These are phyloP conservation scores for Dothideomycetidae sp. DNA, from an alignment of 2,329 filamentous ascomycete species.

Conservation along the genomic window DNA sequence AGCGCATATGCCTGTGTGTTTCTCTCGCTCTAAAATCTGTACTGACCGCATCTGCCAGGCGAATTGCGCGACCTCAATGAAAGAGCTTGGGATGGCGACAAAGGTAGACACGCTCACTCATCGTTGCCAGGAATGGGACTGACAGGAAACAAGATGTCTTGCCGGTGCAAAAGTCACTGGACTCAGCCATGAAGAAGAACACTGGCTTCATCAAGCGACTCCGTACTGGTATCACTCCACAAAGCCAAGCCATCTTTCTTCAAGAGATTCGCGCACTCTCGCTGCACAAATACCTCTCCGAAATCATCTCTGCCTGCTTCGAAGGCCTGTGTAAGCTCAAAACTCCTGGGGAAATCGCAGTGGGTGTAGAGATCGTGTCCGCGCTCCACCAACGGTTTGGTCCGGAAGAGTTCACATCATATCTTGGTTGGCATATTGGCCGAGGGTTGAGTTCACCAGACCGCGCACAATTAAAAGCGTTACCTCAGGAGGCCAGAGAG, in stretches of 20 bases:
- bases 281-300: constrained; percentile 89
- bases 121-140: constrained; percentile 8
- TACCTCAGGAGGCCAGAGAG: constrained; percentile 71
- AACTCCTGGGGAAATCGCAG: constrained; percentile 77
- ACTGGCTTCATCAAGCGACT: constrained; percentile 95
- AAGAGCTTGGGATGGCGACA: constrained; percentile 77
- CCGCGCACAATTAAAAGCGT: constrained; percentile 63
- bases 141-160: constrained; percentile 51
- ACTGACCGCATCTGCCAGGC: constrained; percentile 38
- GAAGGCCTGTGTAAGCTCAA: constrained; percentile 89
- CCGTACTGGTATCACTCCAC: constrained; percentile 70
- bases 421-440: constrained; percentile 82
- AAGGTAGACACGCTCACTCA: constrained; percentile 42
- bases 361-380: constrained; percentile 83
- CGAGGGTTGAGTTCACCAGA: constrained; percentile 85
- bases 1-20: constrained; percentile 8
- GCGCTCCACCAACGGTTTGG: constrained; percentile 94
- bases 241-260: constrained; percentile 69
- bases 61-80: constrained; percentile 82
- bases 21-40: not conserved
- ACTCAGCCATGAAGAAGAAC: constrained; percentile 95
- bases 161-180: constrained; percentile 61
- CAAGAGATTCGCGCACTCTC: constrained; percentile 83
- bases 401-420: constrained; percentile 75
- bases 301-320: constrained; percentile 91